Base-by-base conservation (phyloP, 768 basidiomycete genomes). In the Suillus alpinus region DNA sequence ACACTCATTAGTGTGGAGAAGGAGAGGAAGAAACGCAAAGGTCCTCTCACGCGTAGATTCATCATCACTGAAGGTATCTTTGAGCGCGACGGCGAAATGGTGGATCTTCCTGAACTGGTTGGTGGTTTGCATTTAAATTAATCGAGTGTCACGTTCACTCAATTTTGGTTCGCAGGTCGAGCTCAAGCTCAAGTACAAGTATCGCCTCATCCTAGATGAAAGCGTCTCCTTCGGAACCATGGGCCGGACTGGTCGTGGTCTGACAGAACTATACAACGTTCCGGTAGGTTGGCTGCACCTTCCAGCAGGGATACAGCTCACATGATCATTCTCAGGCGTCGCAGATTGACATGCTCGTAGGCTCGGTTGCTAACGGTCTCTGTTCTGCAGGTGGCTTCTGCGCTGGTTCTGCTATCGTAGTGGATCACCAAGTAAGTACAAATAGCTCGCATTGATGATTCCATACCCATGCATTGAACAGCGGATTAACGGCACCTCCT, bases 51-150 rank as follows among this genome's bases (percentile, higher is more conserved):
- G 1, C 82, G 95, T 61, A 82, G 92, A 32, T 99, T 98, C 73
- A 98, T 98, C 69, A 85, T 99, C 56, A 95, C 96, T 0, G 97
- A 98, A 70, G 97, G 97, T 43, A 89, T 99, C 49, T 98, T 97
- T 68, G 94, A 98, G 75, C 91, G 88, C 69, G 94, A 98, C 67
- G 97, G 95, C 12, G 85, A 83, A 60, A 94, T 98, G 85, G 81
- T 88, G 56, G 95, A 99, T 75, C 74, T 99, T 39, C 95, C 96
- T 4, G 93, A 91, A 70, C 80, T 98, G 60, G 95, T 96, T 63
- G 62, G 92, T 62, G n/a, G 41, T 23, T 37, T 53, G 26, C 31
- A 23, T 46, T 29, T 34, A 23, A 9, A 46, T 41, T 1, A 44
- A 23, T n/a, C 39, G 26, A 46, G 20, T 34, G 9, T 57, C 43